These are phyloP conservation scores for Hyphopichia buzzinii DNA, from an alignment of 1,139 yeast genomes.

Conservation along the genomic window DNA sequence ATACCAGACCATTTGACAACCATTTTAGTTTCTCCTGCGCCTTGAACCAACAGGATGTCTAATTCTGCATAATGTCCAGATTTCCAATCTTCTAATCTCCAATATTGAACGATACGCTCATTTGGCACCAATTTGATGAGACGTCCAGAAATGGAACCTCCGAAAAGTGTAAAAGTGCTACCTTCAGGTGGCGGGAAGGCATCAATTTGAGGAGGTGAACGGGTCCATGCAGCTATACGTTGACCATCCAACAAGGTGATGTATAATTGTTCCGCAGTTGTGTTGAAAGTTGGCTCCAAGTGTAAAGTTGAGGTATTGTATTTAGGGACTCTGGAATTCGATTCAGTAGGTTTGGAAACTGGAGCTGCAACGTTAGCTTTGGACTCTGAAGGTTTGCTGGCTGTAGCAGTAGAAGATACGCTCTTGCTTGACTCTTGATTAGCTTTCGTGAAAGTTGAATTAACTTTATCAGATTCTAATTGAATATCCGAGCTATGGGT, in stretches of 20 bases:
- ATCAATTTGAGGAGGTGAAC: conserved; percentile 66
- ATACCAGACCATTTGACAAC: conserved; percentile 83
- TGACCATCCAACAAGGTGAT: conserved; percentile 71
- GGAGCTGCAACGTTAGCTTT: conserved; percentile 11
- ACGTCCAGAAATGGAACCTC: conserved; percentile 83
- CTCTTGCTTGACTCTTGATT: conserved; percentile 44
- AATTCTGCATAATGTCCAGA: conserved; percentile 73
- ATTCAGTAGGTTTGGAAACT: conserved; percentile 1
- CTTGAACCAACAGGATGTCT: conserved; percentile 66
- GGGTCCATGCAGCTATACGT: conserved; percentile 85
- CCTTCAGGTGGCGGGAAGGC: conserved; percentile 55
- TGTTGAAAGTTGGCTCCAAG: conserved; percentile 77
- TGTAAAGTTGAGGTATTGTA: conserved; percentile 81
- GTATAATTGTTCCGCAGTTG: conserved; percentile 83
- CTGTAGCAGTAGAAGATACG: conserved; percentile 20
- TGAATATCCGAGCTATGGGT: conserved; percentile 87
- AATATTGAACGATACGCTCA: conserved; percentile 62
- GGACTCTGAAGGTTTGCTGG: conserved; percentile 13
- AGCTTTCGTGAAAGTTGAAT: conserved; percentile 63
- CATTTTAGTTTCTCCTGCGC: conserved; percentile 77
- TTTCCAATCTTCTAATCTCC: conserved; percentile 93
- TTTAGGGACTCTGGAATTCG: conserved; percentile 39
- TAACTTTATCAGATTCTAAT: conserved; percentile 61
- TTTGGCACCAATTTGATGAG: conserved; percentile 58
- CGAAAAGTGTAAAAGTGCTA: conserved; percentile 68